Evolutionary conservation across 345 rosid species (phyloP).

Genomic region (Brassica napus): Da-Ae NC_063451.1:22082501-22083000

Average conservation of each 20-base stretch:
- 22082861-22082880: conserved; percentile 62
- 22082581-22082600: conserved; percentile 56
- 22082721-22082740: conserved; percentile 70
- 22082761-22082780: conserved; percentile 58
- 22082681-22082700: conserved; percentile 89
- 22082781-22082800: conserved; percentile 41
- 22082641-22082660: conserved; percentile 59
- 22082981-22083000: conserved; percentile 36
- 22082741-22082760: conserved; percentile 71
- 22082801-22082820: conserved; percentile 53
- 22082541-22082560: conserved; percentile 71
- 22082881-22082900: conserved; percentile 55
- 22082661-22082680: conserved; percentile 65
- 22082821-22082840: conserved; percentile 42
- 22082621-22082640: conserved; percentile 60
- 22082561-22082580: conserved; percentile 70
- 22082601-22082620: conserved; percentile 66
- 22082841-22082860: conserved; percentile 45
- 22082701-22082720: conserved; percentile 74
- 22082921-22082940: conserved; percentile 54
- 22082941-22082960: conserved; percentile 46
- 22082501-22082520: no score
- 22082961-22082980: conserved; percentile 39
- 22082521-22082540: conserved; percentile 42
- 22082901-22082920: conserved; percentile 58